Conservation (phyloP, 495 filamentous ascomycete genomes). For the Lophium mytilinum region DNA sequence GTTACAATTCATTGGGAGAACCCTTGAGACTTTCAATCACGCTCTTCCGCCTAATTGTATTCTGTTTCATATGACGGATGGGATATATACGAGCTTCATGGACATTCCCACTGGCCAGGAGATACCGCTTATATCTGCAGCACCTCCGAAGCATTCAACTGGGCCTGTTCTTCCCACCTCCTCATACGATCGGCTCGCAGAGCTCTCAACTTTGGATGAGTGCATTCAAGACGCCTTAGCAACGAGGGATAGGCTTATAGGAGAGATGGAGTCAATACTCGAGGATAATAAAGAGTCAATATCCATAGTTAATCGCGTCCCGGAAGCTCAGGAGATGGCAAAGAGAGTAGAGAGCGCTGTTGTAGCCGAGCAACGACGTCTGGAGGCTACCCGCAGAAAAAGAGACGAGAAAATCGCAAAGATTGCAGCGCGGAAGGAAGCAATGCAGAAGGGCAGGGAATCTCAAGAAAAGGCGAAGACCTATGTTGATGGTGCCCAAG, state of each 20-base stretch:
- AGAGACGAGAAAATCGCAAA: constrained; percentile 57
- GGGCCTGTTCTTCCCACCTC: constrained; percentile 50
- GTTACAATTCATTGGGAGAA: constrained; percentile 73
- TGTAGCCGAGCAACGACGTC: constrained; percentile 50
- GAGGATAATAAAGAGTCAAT: constrained; percentile 42
- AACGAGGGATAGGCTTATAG: constrained; percentile 63
- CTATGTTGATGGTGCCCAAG: constrained; percentile 42
- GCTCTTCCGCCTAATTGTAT: constrained; percentile 79
- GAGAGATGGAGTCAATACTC: constrained; percentile 70
- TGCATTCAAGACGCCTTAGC: constrained; percentile 85
- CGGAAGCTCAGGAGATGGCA: constrained; percentile 57
- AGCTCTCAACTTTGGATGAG: constrained; percentile 78
- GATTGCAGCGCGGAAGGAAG: constrained; percentile 53
- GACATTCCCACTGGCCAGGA: constrained; percentile 42
- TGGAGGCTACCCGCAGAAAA: constrained; percentile 52
- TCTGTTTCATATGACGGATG: constrained; percentile 80
- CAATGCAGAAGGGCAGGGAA: constrained; percentile 55
- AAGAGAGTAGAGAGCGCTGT: constrained; percentile 53
- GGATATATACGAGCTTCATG: constrained; percentile 70
- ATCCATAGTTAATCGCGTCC: constrained; percentile 42
- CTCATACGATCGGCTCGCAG: constrained; percentile 87
- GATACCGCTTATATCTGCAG: constrained; percentile 29
- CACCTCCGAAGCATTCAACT: constrained; percentile 38
- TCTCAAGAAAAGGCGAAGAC: constrained; percentile 49
- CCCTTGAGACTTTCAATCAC: constrained; percentile 62